A percentile compares a stretch with the other conserved stretches of the same genome.
These are phyloP conservation scores for Atkinsonella texensis DNA, from an alignment of 2,329 filamentous ascomycete genomes.

Conservation along the genomic window DNA sequence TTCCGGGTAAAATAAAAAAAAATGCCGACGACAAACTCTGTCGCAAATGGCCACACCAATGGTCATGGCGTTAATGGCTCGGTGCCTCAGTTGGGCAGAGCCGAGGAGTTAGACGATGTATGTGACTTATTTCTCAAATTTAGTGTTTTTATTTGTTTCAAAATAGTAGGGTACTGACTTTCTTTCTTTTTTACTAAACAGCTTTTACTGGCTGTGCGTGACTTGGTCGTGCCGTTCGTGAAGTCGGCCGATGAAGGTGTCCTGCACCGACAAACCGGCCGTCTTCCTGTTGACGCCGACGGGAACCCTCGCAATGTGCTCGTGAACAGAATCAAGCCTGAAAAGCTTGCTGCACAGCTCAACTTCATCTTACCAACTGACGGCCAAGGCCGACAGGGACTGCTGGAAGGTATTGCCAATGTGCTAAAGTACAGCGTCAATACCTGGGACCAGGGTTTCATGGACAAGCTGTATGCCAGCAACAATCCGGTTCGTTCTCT, in stretches of 20 bases:
- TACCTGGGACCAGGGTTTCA: constrained; percentile 95
- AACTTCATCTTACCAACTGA: constrained; percentile 45
- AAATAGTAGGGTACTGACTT: background rate
- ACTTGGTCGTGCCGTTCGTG: constrained; percentile 60
- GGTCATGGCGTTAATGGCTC: constrained; percentile 12
- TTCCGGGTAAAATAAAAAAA: background rate
- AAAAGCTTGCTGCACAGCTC: constrained; percentile 42
- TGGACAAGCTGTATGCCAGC: constrained; percentile 90
- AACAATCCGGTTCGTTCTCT: constrained; percentile 57
- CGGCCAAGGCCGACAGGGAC: constrained; percentile 56
- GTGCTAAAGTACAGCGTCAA: constrained; percentile 84
- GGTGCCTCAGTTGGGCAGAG: constrained; percentile 16
- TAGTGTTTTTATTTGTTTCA: background rate
- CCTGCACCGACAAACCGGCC: constrained; percentile 37
- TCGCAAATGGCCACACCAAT: constrained; percentile 7
- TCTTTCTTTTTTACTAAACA: constrained; percentile 19
- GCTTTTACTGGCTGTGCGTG: constrained; percentile 57
- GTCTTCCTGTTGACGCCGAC: constrained; percentile 27
- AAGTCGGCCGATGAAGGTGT: constrained; percentile 54
- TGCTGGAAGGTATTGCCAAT: constrained; percentile 57
- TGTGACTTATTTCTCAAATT: constrained; percentile 4
- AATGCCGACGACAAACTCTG: background rate
- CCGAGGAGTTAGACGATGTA: constrained; percentile 21
- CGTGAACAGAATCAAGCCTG: constrained; percentile 49
- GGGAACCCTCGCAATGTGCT: constrained; percentile 42